Conservation (phyloP, 495 filamentous ascomycete genomes). For the Tuber magnatum region DNA sequence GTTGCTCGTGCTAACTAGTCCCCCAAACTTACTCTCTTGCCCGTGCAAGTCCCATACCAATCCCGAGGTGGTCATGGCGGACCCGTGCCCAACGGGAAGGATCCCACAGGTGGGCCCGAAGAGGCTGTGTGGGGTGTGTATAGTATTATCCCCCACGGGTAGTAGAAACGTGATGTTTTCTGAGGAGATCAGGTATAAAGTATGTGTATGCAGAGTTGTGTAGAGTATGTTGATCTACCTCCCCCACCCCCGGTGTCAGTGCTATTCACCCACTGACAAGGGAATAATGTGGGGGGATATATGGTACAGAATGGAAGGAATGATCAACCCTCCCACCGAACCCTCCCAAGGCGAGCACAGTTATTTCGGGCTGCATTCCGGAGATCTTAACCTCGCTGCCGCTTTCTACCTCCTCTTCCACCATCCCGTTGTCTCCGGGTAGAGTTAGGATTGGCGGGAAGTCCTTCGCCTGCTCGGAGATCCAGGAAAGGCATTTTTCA, state of each 20-base stretch:
- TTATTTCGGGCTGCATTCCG: constrained; percentile 38
- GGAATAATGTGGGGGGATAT: background rate
- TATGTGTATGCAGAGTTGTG: background rate
- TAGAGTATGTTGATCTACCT: background rate
- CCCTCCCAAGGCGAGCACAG: constrained; percentile 69
- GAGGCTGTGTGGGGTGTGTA: constrained; percentile 51
- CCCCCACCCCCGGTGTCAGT: background rate
- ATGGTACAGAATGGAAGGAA: constrained; percentile 68
- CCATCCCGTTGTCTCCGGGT: background rate
- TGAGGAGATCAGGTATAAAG: constrained; percentile 66
- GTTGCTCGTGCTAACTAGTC: constrained; percentile 87
- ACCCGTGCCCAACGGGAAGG: constrained; percentile 67
- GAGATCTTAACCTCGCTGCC: constrained; percentile 35
- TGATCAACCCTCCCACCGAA: constrained; percentile 89
- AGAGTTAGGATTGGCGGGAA: constrained; percentile 16
- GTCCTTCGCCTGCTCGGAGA: constrained; percentile 47
- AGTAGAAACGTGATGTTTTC: constrained; percentile 76
- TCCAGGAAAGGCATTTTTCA: constrained; percentile 63
- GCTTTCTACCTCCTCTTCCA: background rate
- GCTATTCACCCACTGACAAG: background rate
- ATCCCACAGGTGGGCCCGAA: constrained; percentile 59
- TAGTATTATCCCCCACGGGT: constrained; percentile 56
- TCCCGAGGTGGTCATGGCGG: constrained; percentile 65
- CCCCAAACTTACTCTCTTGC: constrained; percentile 76
- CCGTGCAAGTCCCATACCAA: constrained; percentile 82